Percentiles rank a stretch among this genome's conserved stretches.
Conservation (phyloP, 2,329 filamentous ascomycete species). For the Colletotrichum chrysophilum region DNA sequence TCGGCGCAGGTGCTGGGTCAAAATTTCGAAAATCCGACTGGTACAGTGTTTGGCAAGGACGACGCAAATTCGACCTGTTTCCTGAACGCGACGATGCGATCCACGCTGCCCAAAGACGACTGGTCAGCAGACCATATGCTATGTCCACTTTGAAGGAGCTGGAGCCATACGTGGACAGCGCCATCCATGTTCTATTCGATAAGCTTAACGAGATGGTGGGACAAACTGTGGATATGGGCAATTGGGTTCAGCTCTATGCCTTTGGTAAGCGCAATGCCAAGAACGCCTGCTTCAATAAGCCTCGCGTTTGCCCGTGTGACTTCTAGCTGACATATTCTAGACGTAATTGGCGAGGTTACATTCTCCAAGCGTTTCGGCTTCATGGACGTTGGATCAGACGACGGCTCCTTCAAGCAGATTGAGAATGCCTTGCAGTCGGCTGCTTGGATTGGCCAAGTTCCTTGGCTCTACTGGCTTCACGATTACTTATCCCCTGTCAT, state of each 20-base stretch:
- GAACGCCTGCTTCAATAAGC: background rate
- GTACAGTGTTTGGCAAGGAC: slow-evolving; percentile 5
- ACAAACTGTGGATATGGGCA: background rate
- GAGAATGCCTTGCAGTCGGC: background rate
- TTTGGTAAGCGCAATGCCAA: background rate
- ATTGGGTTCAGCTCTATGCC: slow-evolving; percentile 6
- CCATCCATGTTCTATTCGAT: background rate
- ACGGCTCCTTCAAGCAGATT: slow-evolving; percentile 2
- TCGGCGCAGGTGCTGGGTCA: background rate
- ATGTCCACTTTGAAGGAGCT: background rate
- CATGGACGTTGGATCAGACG: background rate
- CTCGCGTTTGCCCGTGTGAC: background rate
- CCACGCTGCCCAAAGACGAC: background rate
- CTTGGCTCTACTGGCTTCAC: slow-evolving; percentile 6
- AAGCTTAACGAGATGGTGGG: background rate
- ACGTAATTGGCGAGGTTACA: background rate
- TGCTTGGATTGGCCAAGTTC: slow-evolving; percentile 2
- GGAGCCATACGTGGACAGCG: slow-evolving; percentile 5
- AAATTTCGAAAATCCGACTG: slow-evolving; percentile 7
- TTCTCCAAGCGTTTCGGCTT: slow-evolving; percentile 10
- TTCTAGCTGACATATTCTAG: background rate
- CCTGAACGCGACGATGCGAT: background rate
- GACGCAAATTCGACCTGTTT: slow-evolving; percentile 3
- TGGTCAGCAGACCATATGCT: background rate
- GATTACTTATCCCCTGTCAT: background rate